Percentiles rank a stretch among this genome's conserved stretches.
Conservation (phyloP, 225 moss, liverwort and hornwort species). For the Anthoceros angustus region DNA sequence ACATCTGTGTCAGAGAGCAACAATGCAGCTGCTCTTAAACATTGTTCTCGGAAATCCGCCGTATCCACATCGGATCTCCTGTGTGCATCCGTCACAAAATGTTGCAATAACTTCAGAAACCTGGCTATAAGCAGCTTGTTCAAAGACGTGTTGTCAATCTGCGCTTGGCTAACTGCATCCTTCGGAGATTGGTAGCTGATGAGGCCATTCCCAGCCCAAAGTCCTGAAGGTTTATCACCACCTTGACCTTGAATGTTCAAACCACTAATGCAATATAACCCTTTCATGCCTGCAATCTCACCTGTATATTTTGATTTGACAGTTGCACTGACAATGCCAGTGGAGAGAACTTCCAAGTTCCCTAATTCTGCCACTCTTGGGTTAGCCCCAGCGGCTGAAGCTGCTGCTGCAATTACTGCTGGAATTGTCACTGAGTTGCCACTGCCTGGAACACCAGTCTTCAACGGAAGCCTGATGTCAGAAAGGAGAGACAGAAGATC, state of each 20-base stretch:
- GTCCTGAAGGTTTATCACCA: conserved; percentile 13
- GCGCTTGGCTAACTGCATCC: conserved; percentile 9
- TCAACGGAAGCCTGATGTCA: conserved; percentile 32
- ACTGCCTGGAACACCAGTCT: conserved; percentile 10
- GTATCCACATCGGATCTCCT: conserved; percentile 32
- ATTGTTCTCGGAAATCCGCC: conserved; percentile 50
- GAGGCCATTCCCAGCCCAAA: conserved; percentile 11
- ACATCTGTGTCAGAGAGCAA: conserved; percentile 42
- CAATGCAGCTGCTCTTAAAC: conserved; percentile 73
- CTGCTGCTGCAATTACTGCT: conserved; percentile 68
- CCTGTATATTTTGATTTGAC: conserved; percentile 68
- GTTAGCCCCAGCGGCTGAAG: conserved; percentile 65
- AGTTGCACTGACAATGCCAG: conserved; percentile 81
- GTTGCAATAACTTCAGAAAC: conserved; percentile 73
- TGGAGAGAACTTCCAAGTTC: conserved; percentile 67
- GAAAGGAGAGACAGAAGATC: conserved; percentile 61
- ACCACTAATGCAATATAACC: conserved; percentile 47
- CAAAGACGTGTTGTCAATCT: conserved; percentile 20
- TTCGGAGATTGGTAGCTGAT: conserved; percentile 13
- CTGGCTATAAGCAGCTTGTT: conserved; percentile 43
- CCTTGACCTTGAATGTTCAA: conserved; percentile 26
- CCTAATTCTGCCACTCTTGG: conserved; percentile 34
- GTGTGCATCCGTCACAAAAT: conserved; percentile 58
- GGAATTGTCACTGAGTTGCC: conserved; percentile 50
- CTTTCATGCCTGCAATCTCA: conserved; percentile 70